These are phyloP conservation scores for Dujonia santamariae DNA, from an alignment of 1,139 yeast genomes.

Conservation along the genomic window DNA sequence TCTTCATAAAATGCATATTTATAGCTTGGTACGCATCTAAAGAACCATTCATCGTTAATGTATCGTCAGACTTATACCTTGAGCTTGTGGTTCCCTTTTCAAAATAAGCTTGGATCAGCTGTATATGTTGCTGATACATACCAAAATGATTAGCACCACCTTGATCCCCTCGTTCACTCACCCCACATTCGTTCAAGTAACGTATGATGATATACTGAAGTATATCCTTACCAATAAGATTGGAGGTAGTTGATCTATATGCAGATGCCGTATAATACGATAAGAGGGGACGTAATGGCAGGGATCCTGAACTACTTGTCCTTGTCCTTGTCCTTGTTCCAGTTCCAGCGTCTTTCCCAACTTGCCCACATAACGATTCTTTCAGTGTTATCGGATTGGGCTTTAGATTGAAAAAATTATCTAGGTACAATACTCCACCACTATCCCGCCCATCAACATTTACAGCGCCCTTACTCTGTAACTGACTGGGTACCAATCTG, in stretches of 20 bases:
- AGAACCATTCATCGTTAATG: constrained; percentile 10
- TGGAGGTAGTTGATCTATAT: not conserved
- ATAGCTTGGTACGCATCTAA: constrained; percentile 10
- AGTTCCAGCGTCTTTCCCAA: too few relatives aligned
- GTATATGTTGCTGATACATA: constrained; percentile 12
- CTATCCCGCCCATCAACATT: not conserved
- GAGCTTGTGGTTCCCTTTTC: constrained; percentile 4
- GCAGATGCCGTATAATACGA: too few relatives aligned
- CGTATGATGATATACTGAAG: constrained; percentile 15
- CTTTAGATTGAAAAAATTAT: constrained; percentile 2
- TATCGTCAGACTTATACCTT: constrained; percentile 8
- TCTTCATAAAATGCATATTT: constrained; percentile 11
- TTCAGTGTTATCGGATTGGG: not conserved
- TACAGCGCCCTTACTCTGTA: not conserved
- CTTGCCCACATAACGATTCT: too few relatives aligned
- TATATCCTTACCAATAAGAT: constrained; percentile 13
- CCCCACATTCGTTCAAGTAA: constrained; percentile 12
- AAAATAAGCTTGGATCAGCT: constrained; percentile 6
- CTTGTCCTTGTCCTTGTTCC: not conserved
- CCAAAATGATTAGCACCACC: constrained; percentile 3
- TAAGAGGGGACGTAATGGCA: too few relatives aligned
- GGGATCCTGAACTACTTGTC: not conserved
- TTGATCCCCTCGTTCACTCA: constrained; percentile 2
- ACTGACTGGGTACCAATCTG: not conserved
- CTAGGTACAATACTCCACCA: not conserved